A percentile compares a stretch with the other conserved stretches of the same genome.
Evolutionary conservation across 2,329 filamentous ascomycete genomes (phyloP).

Genomic region (Beauveria rudraprayagi): DNA sequence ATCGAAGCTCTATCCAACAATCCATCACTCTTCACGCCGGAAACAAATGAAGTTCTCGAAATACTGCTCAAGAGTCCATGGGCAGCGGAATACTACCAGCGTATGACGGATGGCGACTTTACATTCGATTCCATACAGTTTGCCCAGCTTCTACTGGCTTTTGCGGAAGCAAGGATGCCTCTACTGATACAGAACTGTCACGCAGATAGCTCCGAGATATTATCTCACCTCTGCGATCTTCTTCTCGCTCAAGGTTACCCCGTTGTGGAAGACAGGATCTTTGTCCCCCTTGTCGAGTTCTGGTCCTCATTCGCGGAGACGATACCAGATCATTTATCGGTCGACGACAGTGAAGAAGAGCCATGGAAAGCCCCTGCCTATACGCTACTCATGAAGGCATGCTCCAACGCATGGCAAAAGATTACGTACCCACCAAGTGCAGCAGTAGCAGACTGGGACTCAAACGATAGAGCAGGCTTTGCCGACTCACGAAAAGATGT

Average conservation of each 20-base stretch:
- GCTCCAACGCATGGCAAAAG: constrained; percentile 61
- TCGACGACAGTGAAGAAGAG: not conserved
- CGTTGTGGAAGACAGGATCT: constrained; percentile 66
- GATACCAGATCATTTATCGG: constrained; percentile 40
- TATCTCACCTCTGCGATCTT: constrained; percentile 55
- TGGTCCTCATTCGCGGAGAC: constrained; percentile 72
- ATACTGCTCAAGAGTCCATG: constrained; percentile 53
- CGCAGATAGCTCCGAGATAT: constrained; percentile 42
- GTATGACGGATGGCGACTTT: constrained; percentile 50
- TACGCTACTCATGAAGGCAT: constrained; percentile 46
- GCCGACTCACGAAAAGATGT: constrained; percentile 69
- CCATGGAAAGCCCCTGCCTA: not conserved
- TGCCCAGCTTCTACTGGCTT: constrained; percentile 58
- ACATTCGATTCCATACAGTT: constrained; percentile 59
- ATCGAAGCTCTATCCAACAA: constrained; percentile 58
- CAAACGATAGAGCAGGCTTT: constrained; percentile 59
- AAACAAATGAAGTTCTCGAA: constrained; percentile 50
- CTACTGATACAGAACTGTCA: constrained; percentile 47
- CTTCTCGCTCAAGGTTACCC: constrained; percentile 58
- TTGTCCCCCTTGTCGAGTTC: constrained; percentile 68
- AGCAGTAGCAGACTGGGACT: constrained; percentile 58
- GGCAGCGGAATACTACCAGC: constrained; percentile 47
- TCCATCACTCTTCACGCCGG: constrained; percentile 50
- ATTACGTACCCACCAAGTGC: constrained; percentile 56
- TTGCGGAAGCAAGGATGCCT: constrained; percentile 57